phyloP scores from a whole-genome alignment of 805 yeast species.

The Saturnispora serradocipensis region DNA sequence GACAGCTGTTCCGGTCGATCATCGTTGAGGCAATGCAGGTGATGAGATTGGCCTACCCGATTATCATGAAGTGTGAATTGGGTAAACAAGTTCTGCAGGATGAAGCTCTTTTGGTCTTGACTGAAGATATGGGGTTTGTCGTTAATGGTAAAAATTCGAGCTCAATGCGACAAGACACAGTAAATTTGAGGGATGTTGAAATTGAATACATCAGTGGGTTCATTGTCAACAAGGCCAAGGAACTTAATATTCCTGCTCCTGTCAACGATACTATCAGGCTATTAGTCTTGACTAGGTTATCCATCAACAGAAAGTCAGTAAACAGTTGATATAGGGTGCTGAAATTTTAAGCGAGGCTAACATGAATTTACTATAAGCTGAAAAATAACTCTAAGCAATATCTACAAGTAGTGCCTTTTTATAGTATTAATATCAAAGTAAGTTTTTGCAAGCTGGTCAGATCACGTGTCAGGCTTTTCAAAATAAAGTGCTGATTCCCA shows the following conservation, averaged over 20 bases:
- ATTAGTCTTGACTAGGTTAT: neutral
- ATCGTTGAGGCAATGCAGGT: constrained; percentile 39
- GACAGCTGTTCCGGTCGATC: constrained; percentile 31
- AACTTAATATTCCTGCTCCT: constrained; percentile 34
- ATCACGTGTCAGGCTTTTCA: too few relatives aligned
- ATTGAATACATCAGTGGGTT: constrained; percentile 80
- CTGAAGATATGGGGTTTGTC: constrained; percentile 21
- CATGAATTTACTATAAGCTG: too few relatives aligned
- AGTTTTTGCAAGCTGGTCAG: too few relatives aligned
- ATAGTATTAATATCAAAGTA: too few relatives aligned
- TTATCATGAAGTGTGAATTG: constrained; percentile 25
- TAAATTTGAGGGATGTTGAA: constrained; percentile 53
- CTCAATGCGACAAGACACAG: constrained; percentile 64
- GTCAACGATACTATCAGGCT: constrained; percentile 37
- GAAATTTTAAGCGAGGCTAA: too few relatives aligned
- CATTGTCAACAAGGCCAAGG: constrained; percentile 46
- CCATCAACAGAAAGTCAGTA: constrained; percentile 1
- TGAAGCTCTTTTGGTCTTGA: constrained; percentile 27
- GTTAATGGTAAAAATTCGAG: constrained; percentile 47
- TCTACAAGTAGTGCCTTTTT: too few relatives aligned
- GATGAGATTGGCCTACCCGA: constrained; percentile 27
- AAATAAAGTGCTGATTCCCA: too few relatives aligned
- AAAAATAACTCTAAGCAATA: too few relatives aligned
- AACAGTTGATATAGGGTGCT: too few relatives aligned
- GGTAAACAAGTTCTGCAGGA: constrained; percentile 26